Conservation (phyloP, 2,329 filamentous ascomycete genomes). For the Davidsoniella australis region DNA sequence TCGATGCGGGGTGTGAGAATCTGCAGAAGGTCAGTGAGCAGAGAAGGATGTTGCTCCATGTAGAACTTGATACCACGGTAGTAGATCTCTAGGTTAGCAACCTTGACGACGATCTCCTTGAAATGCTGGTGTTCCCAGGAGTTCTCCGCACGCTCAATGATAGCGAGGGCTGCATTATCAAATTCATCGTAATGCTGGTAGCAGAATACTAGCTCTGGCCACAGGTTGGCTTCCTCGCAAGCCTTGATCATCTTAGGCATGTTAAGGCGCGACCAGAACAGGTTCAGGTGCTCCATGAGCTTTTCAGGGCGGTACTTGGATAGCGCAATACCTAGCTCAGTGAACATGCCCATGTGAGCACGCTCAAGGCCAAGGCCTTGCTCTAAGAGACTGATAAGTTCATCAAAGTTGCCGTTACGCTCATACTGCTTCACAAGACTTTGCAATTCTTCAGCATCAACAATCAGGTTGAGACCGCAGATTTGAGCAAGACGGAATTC, state of each 20-base stretch:
- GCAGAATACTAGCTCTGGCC: conserved; percentile 94
- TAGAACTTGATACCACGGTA: conserved; percentile 96
- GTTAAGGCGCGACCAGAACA: conserved; percentile 97
- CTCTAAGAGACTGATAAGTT: conserved; percentile 86
- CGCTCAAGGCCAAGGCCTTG: conserved; percentile 85
- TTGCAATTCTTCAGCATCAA: conserved; percentile 89
- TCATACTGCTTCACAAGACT: conserved; percentile 94
- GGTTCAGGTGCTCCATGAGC: conserved; percentile 94
- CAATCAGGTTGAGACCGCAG: conserved; percentile 92
- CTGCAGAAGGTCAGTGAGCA: conserved; percentile 90
- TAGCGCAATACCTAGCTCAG: conserved; percentile 75
- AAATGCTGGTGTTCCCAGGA: conserved; percentile 99
- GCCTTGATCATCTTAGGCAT: conserved; percentile 92
- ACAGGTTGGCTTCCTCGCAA: conserved; percentile 85
- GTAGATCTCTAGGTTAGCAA: conserved; percentile 96
- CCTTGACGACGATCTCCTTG: conserved; percentile 97
- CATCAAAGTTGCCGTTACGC: conserved; percentile 92
- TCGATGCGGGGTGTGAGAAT: conserved; percentile 85
- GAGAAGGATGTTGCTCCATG: conserved; percentile 85
- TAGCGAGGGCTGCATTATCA: conserved; percentile 89
- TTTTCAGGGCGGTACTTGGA: conserved; percentile 90
- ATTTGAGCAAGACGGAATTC: conserved; percentile 98
- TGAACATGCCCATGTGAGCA: conserved; percentile 96
- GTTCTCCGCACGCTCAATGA: conserved; percentile 95
- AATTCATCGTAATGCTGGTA: conserved; percentile 98